Base-by-base conservation (phyloP, 1,284 basidiomycete genomes). In the Boletus holoroseus region DNA sequence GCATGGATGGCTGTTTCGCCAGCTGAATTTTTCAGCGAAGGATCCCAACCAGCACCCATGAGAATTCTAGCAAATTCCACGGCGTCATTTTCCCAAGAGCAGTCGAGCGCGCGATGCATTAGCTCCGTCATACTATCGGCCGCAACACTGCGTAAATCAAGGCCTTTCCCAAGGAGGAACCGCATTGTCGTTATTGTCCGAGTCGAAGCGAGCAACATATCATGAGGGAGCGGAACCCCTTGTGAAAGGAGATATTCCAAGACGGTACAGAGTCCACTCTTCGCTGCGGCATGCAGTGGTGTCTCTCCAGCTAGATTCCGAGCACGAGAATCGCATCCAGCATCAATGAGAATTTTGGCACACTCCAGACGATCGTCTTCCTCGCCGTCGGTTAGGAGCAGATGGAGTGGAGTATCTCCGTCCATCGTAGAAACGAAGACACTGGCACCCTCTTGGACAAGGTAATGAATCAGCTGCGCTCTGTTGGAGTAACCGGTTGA, bases 1-100 rank as follows among this genome's bases (percentile, higher is more conserved):
- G 32, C 31, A 3, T 52, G 48, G 3, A 55, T 44, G 3, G 31
- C 28, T 1, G 39, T 46, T 34, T 56, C 36, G 9, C 43, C 39
- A n/a, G 18, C 8, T 2, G 6, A 39, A 24, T 55, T 18, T 18
- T n/a, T 28, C 16, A 35, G 7, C 3, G 30, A 43, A 20, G 39
- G 56, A 32, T 56, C 35, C 20, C 39, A 55, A 7, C 52, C 53
- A 3, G 20, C 5, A 5, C 5, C 22, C 9, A 58, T 5, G 4
- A 58, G 18, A 15, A 44, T 43, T 9, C 26, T 20, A 22, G 15
- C 31, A 9, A 18, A 20, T 11, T 28, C 26, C 46, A 50, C 3
- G 32, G 5, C 9, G 16, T 44, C 22, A 15, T 30, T 11, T 5
- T 27, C 47, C 2, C 6, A 7, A n/a, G 24, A 2, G 38, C 9